These are phyloP conservation scores for Trichoderma endophyticum DNA, from an alignment of 2,329 filamentous ascomycete species.

Conservation along the genomic window DNA sequence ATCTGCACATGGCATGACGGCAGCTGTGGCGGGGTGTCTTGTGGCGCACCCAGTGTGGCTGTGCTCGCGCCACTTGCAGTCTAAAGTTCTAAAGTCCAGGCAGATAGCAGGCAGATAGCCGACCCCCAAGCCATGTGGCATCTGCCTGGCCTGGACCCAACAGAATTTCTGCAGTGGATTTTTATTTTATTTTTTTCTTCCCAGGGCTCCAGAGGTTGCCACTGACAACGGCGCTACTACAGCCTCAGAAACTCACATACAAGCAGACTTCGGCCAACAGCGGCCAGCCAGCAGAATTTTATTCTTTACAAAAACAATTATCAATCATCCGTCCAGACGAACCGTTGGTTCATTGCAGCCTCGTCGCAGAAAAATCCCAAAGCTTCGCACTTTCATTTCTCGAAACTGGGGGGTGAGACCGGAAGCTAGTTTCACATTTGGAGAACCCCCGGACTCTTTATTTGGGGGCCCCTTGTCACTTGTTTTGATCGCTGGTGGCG, in stretches of 20 bases:
- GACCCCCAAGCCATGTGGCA: neutral
- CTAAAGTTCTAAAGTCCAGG: neutral
- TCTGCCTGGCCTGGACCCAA: neutral
- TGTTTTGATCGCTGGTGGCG: slow-evolving; percentile 11
- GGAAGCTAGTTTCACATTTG: slow-evolving; percentile 11
- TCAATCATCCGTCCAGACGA: slow-evolving; percentile 16
- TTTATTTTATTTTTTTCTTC: neutral
- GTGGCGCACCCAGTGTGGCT: slow-evolving; percentile 16
- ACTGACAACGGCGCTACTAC: slow-evolving; percentile 38
- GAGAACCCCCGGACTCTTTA: neutral
- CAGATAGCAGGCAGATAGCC: neutral
- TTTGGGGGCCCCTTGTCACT: neutral
- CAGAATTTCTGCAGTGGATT: neutral
- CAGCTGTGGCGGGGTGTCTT: slow-evolving; percentile 15
- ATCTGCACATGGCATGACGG: slow-evolving; percentile 8
- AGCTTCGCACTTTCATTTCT: slow-evolving; percentile 7
- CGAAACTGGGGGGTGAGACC: neutral
- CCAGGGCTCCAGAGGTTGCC: slow-evolving; percentile 30
- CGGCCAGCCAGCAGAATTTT: neutral
- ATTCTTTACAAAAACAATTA: neutral
- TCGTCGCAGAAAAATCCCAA: neutral
- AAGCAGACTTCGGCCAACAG: neutral
- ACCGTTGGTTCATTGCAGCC: neutral
- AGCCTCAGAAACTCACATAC: slow-evolving; percentile 21
- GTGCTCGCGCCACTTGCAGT: slow-evolving; percentile 4